Conservation (phyloP, 75 land plant genomes). For the Cupressus sempervirens region DNA sequence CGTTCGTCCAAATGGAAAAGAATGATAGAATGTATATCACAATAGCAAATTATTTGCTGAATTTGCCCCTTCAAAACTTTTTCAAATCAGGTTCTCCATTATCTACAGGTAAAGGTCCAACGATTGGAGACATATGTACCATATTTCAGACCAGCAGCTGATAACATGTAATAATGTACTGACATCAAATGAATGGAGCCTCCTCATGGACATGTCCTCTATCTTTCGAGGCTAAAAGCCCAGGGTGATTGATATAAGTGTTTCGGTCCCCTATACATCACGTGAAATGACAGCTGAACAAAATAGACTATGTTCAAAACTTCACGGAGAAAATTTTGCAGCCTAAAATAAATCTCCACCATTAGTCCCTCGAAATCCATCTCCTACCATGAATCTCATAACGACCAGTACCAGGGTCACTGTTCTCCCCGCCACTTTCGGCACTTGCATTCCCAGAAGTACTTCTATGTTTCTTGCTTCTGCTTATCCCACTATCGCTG, state of each 20-base stretch:
- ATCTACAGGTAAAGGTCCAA: constrained; percentile 2
- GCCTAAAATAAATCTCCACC: background rate
- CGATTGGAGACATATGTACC: background rate
- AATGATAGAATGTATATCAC: background rate
- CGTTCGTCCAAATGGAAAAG: background rate
- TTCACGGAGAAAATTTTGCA: background rate
- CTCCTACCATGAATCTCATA: constrained; percentile 61
- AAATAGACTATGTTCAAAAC: background rate
- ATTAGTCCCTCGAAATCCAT: constrained; percentile 69
- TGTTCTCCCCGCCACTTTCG: constrained; percentile 90
- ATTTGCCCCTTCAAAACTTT: background rate
- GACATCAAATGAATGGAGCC: background rate
- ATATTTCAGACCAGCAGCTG: constrained; percentile 3
- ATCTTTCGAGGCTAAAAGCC: constrained; percentile 8
- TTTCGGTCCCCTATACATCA: background rate
- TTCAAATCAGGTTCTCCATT: background rate
- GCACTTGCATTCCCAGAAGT: constrained; percentile 64
- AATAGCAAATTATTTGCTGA: background rate
- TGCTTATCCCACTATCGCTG: constrained; percentile 68
- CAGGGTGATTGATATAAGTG: background rate
- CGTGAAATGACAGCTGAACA: background rate
- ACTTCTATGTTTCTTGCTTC: constrained; percentile 45
- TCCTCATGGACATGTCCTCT: constrained; percentile 1
- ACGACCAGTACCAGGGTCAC: constrained; percentile 64
- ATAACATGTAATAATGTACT: background rate